Evolutionary conservation across 345 rosid genomes (phyloP).

Genomic region (Populus tremula): DNA sequence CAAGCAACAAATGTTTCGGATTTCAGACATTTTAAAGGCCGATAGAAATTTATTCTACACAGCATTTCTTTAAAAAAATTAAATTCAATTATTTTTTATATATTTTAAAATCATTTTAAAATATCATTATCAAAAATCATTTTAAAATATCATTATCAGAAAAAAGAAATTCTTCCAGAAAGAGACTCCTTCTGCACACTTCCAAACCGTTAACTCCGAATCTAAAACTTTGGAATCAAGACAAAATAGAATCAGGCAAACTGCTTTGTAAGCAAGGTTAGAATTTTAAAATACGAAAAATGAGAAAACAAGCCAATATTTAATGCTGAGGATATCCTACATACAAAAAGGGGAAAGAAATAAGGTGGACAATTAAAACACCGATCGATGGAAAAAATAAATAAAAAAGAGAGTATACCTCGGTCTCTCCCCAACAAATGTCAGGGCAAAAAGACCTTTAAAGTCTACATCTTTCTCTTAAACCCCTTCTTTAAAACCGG

Average conservation of each 20-base stretch:
- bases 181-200: no score
- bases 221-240: not conserved
- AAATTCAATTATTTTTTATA: no score
- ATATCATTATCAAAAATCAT: no score
- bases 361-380: not conserved
- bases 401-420: not conserved
- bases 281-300: not conserved
- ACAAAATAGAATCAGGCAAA: not conserved
- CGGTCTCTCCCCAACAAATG: constrained; percentile 2
- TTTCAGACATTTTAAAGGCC: no score
- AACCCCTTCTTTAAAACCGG: constrained; percentile 13
- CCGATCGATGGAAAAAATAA: not conserved
- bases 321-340: constrained; percentile 8
- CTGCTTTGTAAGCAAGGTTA: not conserved
- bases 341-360: not conserved
- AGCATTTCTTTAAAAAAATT: no score
- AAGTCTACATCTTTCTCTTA: not conserved
- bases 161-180: no score
- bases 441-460: not conserved
- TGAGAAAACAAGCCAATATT: not conserved
- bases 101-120: no score
- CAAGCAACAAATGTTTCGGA: no score
- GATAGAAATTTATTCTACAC: no score
- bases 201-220: not conserved
- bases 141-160: no score